A percentile compares a stretch with the other conserved stretches of the same genome.
phyloP scores from a whole-genome alignment of 1,284 basidiomycete genomes.

The Porodaedalea pini region DNA sequence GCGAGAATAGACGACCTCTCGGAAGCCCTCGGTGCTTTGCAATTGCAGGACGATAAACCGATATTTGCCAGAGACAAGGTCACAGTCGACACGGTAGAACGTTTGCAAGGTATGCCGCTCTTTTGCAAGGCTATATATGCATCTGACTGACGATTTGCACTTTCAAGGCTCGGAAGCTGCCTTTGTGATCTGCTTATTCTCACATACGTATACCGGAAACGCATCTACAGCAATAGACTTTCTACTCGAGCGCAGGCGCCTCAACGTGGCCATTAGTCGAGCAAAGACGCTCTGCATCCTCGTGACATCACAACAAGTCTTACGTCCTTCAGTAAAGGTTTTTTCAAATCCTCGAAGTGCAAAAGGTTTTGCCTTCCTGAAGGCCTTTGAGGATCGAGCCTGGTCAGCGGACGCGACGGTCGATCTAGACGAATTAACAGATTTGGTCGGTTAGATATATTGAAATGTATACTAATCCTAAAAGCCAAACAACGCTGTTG shows the following conservation, averaged over 20 bases:
- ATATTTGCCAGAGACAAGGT: constrained; percentile 26
- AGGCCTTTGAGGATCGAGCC: constrained; percentile 41
- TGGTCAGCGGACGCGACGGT: constrained; percentile 35
- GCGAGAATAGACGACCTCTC: constrained; percentile 18
- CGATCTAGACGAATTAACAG: constrained; percentile 25
- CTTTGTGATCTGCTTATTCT: constrained; percentile 49
- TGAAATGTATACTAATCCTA: too few relatives aligned
- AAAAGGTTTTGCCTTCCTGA: constrained; percentile 46
- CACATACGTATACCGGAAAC: constrained; percentile 38
- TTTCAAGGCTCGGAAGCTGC: constrained; percentile 44
- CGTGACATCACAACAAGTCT: constrained; percentile 40
- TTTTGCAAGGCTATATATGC: neutral
- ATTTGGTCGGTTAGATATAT: neutral
- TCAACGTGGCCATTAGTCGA: constrained; percentile 50
- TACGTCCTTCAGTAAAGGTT: constrained; percentile 40
- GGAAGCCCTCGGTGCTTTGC: constrained; percentile 14
- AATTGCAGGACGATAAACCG: constrained; percentile 8
- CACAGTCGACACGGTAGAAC: constrained; percentile 46
- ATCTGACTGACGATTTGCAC: neutral
- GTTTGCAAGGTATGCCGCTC: constrained; percentile 38
- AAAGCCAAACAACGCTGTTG: too few relatives aligned
- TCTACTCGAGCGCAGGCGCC: constrained; percentile 41
- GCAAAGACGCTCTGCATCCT: constrained; percentile 47
- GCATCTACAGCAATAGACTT: constrained; percentile 35
- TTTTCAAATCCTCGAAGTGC: constrained; percentile 40